Conservation (phyloP, 352 stramenopile genomes). For the Globisporangium spiculum region DNA sequence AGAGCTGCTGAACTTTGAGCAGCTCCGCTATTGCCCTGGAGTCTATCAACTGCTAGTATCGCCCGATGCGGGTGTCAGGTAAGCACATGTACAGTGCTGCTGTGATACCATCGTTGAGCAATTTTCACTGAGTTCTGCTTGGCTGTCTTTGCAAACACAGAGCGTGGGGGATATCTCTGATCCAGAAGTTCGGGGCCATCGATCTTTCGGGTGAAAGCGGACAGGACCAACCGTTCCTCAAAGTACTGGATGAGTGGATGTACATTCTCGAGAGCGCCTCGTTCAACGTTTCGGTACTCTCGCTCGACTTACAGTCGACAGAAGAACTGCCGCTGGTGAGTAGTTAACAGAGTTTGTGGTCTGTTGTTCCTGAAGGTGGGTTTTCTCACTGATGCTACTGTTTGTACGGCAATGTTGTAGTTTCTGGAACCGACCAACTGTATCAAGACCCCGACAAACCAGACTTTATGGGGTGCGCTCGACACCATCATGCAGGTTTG, state of each 20-base stretch:
- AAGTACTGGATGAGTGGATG: constrained; percentile 86
- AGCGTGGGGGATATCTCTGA: constrained; percentile 56
- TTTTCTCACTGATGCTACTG: neutral
- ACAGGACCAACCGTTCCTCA: constrained; percentile 48
- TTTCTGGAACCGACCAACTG: constrained; percentile 73
- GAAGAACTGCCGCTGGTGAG: constrained; percentile 67
- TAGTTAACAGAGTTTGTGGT: neutral
- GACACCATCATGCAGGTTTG: constrained; percentile 83
- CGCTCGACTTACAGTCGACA: constrained; percentile 64
- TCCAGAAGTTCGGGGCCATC: constrained; percentile 57
- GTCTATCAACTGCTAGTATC: constrained; percentile 77
- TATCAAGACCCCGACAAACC: constrained; percentile 75
- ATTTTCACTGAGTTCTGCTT: neutral
- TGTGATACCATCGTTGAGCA: neutral
- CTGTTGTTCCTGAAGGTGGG: neutral
- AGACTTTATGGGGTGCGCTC: constrained; percentile 76
- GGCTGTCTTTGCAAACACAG: constrained; percentile 21
- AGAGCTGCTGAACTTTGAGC: constrained; percentile 37
- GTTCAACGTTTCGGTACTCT: constrained; percentile 71
- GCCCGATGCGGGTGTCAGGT: constrained; percentile 78
- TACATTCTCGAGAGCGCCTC: constrained; percentile 77
- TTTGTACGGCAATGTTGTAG: constrained; percentile 21
- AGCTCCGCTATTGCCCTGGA: constrained; percentile 56
- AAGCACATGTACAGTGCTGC: neutral
- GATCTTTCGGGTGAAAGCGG: constrained; percentile 49